Base-by-base conservation (phyloP, 306 rosid genomes). In the Vicia faba region DNA sequence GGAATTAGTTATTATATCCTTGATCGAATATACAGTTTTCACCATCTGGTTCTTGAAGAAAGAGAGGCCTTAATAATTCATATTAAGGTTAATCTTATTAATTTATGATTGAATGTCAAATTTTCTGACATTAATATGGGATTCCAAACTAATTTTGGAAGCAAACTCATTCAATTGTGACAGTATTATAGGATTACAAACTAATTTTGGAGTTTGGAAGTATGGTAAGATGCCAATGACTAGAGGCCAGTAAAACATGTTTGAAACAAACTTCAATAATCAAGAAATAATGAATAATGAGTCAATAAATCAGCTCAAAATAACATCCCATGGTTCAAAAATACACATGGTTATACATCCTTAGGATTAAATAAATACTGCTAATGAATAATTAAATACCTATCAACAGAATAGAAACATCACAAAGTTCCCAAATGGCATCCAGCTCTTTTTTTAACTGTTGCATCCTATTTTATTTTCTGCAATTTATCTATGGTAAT, bases 401-500 rank as follows among this genome's bases (percentile, higher is more conserved):
- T 25, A 66, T 39, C 65, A 78, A 61, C 2, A 68, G 0, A 66
- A 53, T 51, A 51, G 18, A 72, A 72, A 61, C 53, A 51, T 40
- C 31, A 44, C 2, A 67, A 61, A 62, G 19, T 53, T 65, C 28
- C 69, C 49, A 58, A 13, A 20, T 39, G 61, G 48, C 64, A 57
- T 18, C 53, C 13, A 40, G 51, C 51, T 18, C 75, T 12, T 39
- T 67, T 48, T 13, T 49, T 45, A 49, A 56, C 60, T 76, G 66
- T 13, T 16, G 28, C 23, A 11, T 29, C 31, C 53, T 69, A 56
- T 61, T 65, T 11, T 49, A 20, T n/a, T 49, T 49, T 57, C 18
- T 71, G 26, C 45, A 41, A 43, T 43, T 53, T 33, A 36, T 14
- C 23, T 79, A 80, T 35, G 68, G 64, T 36, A 82, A 76, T 50